Base-by-base conservation (phyloP, 2,329 filamentous ascomycete genomes). In the Colletotrichum tropicale region DNA sequence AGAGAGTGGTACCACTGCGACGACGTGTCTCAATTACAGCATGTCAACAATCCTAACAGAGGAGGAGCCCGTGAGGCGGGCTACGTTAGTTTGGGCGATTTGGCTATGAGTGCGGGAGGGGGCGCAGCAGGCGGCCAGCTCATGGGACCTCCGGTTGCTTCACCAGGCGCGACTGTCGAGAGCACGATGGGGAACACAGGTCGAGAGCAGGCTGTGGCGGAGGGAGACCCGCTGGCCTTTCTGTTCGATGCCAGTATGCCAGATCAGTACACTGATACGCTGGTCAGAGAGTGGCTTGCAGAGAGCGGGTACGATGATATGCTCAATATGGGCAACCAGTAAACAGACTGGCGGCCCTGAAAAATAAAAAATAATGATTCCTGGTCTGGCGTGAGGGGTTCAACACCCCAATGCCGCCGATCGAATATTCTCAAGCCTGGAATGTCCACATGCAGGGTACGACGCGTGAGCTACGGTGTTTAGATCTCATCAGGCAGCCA, bases 1-100 rank as follows among this genome's bases (percentile, higher is more conserved):
- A n/a, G 52, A 9, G 74, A 79, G 34, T 78, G 78, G 78, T 79
- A 78, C 28, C 58, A 61, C 21, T 77, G 75, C 43, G 72, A 77
- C 15, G 61, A 71, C 28, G 62, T 77, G 24, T 75, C 76, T 6
- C 71, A 74, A 12, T 30, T 76, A 28, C 74, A 76, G 34, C 30
- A 58, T 34, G 65, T n/a, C 24, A 32, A 32, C 21, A 38, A 28
- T 5, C 36, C 34, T 7, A 36, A 18, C 16, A 36, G 38, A 24
- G 16, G 32, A 26, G 38, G 24, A 15, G 28, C 8, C 9, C 64
- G 64, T 13, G 64, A 18, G 26, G 7, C 26, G 28, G 38, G 21
- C 4, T 18, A 26, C 36, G 36, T 16, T 4, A 55, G 12, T 10
- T 15, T 55, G 8, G 38, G 34, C 3, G 43, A 66, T 21, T n/a